Base-by-base conservation (phyloP, 768 basidiomycete species). In the Serendipita vermifera region DNA sequence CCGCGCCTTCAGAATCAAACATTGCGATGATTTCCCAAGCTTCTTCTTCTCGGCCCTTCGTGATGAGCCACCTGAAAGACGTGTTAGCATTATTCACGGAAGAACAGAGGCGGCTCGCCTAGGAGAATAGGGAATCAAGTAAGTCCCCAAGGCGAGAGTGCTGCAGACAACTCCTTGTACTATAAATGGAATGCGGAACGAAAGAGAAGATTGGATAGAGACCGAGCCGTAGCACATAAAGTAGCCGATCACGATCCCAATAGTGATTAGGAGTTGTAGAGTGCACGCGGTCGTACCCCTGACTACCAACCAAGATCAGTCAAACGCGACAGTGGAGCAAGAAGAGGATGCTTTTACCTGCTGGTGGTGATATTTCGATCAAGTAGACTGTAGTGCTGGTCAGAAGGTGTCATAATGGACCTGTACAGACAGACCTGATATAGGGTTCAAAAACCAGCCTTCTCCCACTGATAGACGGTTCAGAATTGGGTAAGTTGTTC, bases 391-490 rank as follows among this genome's bases (percentile, higher is more conserved):
- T 5, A 14, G 15, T 7, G 39, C n/a, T n/a, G n/a, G n/a, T n/a
- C n/a, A n/a, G 33, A 46, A 22, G 15, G 13, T 22, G 20, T 41
- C 7, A 41, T 6, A n/a, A 35, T 29, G 33, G 27, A 29, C 13
- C 9, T 24, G 33, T 33, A 27, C 4, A 6, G 31, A 26, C 41
- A 14, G n/a, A 31, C 70, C 68, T 1, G 72, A 73, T 54, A 71
- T 66, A 5, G 72, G 68, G 1, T 71, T 72, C 38, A 74, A 65
- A 59, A 73, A 73, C 11, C 76, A 63, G 13, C 75, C 75, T 60
- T 76, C 70, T n/a, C 73, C 74, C 1, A 72, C 59, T 60, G 31
- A 41, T 20, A 33, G 27, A 5, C 38, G 32, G 17, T 15, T 53
- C 17, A 31, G 33, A 11, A n/a, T 33, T 6, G 54, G 56, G 38